Percentiles rank a stretch among this genome's conserved stretches.
Conservation (phyloP, 441 rosid species). For the Codiaeum variegatum region DNA sequence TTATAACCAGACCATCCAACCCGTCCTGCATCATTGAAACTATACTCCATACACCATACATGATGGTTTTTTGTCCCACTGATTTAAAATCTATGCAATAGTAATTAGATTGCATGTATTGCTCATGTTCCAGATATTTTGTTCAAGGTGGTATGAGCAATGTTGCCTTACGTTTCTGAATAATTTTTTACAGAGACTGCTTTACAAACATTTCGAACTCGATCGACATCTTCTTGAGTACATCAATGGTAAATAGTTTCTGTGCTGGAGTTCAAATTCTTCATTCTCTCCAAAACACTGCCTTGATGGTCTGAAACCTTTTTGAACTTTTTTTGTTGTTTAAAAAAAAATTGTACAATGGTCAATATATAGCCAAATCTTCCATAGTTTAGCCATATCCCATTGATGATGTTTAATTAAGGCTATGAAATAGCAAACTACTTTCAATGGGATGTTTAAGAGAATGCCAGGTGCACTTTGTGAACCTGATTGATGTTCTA, state of each 20-base stretch:
- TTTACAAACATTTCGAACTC: slow-evolving; percentile 65
- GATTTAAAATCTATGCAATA: not conserved
- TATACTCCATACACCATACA: not conserved
- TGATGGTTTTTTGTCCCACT: not conserved
- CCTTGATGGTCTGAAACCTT: not conserved
- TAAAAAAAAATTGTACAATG: not conserved
- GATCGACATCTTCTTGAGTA: slow-evolving; percentile 70
- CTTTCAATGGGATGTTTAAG: not conserved
- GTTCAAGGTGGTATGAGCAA: slow-evolving; percentile 3
- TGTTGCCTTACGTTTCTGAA: not conserved
- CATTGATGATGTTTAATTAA: not conserved
- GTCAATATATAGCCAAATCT: not conserved
- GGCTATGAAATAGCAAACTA: not conserved
- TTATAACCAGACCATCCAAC: no score
- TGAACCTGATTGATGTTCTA: not conserved
- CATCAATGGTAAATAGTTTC: slow-evolving; percentile 46
- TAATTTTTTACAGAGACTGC: slow-evolving; percentile 58
- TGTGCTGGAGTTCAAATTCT: not conserved
- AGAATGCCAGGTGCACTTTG: not conserved
- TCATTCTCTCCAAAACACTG: not conserved
- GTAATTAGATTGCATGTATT: not conserved
- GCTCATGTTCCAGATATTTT: not conserved
- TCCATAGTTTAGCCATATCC: not conserved
- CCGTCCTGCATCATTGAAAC: no score
- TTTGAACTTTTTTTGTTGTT: not conserved